phyloP scores from a whole-genome alignment of 23 red algal species.

The Cyanidioschyzon merolae region DNA sequence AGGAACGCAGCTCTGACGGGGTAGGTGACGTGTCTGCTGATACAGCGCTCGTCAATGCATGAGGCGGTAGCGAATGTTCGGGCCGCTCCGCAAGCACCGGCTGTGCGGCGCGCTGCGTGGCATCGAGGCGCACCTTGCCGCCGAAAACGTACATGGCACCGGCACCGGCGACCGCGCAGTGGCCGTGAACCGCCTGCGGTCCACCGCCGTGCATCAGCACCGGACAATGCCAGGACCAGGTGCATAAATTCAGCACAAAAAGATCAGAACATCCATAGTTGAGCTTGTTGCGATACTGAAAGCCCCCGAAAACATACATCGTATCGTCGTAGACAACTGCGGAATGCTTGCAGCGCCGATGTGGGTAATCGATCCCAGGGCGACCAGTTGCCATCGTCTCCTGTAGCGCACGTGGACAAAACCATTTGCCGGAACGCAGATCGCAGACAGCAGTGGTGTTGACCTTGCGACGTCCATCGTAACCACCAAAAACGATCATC shows the following conservation, averaged over 20 bases:
- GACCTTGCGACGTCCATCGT: conserved; percentile 86
- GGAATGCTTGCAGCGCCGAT: conserved; percentile 88
- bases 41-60: conserved; percentile 9
- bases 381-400: conserved; percentile 14
- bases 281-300: conserved; percentile 73
- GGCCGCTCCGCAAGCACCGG: not conserved
- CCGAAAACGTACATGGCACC: conserved; percentile 90
- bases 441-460: conserved; percentile 52
- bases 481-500: conserved; percentile 98
- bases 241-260: conserved; percentile 52
- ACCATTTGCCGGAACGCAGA: conserved; percentile 50
- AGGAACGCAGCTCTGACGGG: conserved; percentile 29
- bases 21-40: not conserved
- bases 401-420: conserved; percentile 2
- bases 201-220: conserved; percentile 27
- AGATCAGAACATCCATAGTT: conserved; percentile 89
- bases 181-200: conserved; percentile 89
- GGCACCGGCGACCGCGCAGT: conserved; percentile 62
- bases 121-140: conserved; percentile 67
- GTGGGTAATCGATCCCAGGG: conserved; percentile 27
- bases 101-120: not conserved
- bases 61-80: not conserved
- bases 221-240: conserved; percentile 40
- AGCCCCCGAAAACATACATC: conserved; percentile 85
- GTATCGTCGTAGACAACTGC: conserved; percentile 63